Base-by-base conservation (phyloP, 1,284 basidiomycete genomes). In the Salmacisia buchloeana region DNA sequence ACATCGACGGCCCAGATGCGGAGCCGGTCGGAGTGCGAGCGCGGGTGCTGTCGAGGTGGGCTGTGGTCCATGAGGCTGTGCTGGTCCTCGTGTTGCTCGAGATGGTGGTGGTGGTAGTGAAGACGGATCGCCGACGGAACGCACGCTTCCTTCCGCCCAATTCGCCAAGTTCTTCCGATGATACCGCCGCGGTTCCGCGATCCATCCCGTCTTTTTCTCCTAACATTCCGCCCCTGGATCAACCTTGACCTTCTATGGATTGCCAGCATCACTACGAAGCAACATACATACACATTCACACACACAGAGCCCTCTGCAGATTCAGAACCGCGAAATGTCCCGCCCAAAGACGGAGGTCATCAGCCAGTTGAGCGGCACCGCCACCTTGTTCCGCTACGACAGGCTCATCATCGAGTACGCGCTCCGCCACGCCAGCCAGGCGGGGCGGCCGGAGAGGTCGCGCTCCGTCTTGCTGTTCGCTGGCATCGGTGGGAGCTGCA, bases 391-490 rank as follows among this genome's bases (percentile, higher is more conserved):
- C 76, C 89, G 82, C 76, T 85, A 77, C 70, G 87, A 88, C 68
- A 93, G 82, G 2, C 88, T 88, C 84, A 87, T 86, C 4, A 88
- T 89, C 73, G 89, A 88, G 80, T 91, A 90, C 1, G 89, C 89
- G 27, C 86, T 87, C 63, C 89, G 82, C 89, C 89, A 90, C 41
- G 89, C 81, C 29, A 90, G 81, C 87, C 88, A 91, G n/a, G 89
- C 89, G 39, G 73, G 58, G 31, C 63, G 63, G n/a, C 82, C 70
- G 69, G 75, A 88, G 64, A 67, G 85, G 82, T 68, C 75, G 64
- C 65, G 59, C 9, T 63, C 59, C n/a, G 69, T 66, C 21, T 39
- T 54, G 31, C 56, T 41, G 7, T 25, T 25, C 58, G 13, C 27
- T 1, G 38, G 38, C 2, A 54, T 54, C 23, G 49, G 49, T 31